Percentiles rank a stretch among this genome's conserved stretches.
These are phyloP conservation scores for Fraxinus anomala DNA, from an alignment of 257 asterid genomes.

Conservation along the genomic window DNA sequence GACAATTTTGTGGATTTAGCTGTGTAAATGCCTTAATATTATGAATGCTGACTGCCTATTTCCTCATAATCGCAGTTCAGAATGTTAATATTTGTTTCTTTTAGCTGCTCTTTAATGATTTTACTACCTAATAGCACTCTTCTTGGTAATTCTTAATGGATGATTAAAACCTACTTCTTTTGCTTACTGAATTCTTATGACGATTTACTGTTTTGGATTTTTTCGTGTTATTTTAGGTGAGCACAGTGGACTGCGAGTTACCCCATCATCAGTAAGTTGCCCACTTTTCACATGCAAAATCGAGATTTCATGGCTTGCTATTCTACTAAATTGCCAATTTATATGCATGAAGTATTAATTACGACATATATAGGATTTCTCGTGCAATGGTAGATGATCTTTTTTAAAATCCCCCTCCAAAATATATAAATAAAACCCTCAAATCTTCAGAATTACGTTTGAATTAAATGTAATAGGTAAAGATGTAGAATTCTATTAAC, in stretches of 20 bases:
- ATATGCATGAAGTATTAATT: slow-evolving; percentile 17
- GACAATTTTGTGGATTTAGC: background rate
- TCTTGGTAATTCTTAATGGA: background rate
- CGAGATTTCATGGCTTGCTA: background rate
- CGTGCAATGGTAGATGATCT: background rate
- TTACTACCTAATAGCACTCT: background rate
- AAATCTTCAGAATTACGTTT: background rate
- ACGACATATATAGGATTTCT: background rate
- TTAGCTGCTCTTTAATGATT: background rate
- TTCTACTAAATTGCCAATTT: background rate
- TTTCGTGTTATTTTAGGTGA: slow-evolving; percentile 27
- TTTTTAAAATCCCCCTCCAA: background rate
- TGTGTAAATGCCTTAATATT: background rate
- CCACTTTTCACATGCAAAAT: background rate
- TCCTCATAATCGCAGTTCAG: background rate
- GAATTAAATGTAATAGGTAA: background rate
- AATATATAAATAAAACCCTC: background rate
- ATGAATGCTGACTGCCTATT: background rate
- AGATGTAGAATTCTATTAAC: background rate
- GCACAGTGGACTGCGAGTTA: slow-evolving; percentile 21
- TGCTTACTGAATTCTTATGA: background rate
- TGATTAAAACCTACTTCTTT: background rate
- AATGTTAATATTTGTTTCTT: background rate
- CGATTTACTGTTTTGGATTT: background rate
- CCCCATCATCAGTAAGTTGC: slow-evolving; percentile 36